These are phyloP conservation scores for Apostasia shenzhenica DNA, from an alignment of 106 monocot genomes.

Conservation along the genomic window DNA sequence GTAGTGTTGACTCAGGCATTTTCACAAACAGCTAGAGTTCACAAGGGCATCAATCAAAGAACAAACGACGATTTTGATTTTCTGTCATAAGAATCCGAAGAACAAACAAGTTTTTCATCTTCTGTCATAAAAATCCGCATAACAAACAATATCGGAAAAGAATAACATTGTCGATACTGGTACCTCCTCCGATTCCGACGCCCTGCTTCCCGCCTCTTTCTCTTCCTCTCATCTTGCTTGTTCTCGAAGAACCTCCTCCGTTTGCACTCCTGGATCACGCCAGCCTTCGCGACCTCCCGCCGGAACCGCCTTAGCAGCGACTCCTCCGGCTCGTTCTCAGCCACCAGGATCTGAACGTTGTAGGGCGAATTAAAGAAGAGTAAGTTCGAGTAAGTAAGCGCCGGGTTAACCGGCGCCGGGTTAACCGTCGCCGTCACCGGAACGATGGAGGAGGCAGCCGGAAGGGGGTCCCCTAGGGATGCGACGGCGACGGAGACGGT, in stretches of 20 bases:
- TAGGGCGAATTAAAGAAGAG: constrained; percentile 37
- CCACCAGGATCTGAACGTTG: constrained; percentile 65
- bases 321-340: constrained; percentile 59
- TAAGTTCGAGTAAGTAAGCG: constrained; percentile 3
- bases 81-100: too few relatives aligned
- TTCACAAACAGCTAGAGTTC: too few relatives aligned
- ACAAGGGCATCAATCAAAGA: too few relatives aligned
- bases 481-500: background rate
- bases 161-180: too few relatives aligned
- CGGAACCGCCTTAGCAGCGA: constrained; percentile 51
- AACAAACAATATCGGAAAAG: too few relatives aligned
- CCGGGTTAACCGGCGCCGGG: constrained; percentile 7
- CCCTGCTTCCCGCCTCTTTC: constrained; percentile 50
- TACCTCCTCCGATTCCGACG: constrained; percentile 53
- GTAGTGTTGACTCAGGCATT: too few relatives aligned
- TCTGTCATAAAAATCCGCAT: too few relatives aligned
- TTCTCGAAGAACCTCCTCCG: constrained; percentile 62
- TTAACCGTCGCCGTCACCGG: background rate
- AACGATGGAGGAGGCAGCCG: too few relatives aligned
- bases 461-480: background rate
- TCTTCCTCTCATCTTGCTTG: constrained; percentile 63
- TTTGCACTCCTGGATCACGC: constrained; percentile 67
- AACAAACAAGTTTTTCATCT: too few relatives aligned
- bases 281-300: constrained; percentile 60
- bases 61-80: too few relatives aligned